phyloP scores from a whole-genome alignment of 176 grass and related monocot species.

The Oryza glaberrima region DNA sequence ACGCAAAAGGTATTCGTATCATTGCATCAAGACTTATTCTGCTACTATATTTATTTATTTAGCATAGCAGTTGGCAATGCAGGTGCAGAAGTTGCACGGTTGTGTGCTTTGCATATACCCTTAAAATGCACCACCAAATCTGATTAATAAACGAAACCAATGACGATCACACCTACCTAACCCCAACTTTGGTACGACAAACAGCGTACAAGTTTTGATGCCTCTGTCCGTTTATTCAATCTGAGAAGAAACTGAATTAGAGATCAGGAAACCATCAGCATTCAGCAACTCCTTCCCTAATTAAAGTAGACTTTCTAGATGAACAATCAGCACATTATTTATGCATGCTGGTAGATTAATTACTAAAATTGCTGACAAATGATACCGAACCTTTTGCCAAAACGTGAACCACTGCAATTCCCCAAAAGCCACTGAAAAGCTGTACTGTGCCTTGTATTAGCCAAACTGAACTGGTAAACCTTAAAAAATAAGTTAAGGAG shows the following conservation, averaged over 20 bases:
- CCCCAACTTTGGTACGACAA: neutral
- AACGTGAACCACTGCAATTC: neutral
- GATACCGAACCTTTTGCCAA: neutral
- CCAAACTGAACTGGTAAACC: neutral
- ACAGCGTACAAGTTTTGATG: neutral
- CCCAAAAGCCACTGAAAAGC: neutral
- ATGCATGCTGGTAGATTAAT: neutral
- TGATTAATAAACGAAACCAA: constrained; percentile 12
- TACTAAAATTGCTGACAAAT: neutral
- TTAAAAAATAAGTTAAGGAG: neutral
- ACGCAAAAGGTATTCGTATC: too few relatives aligned
- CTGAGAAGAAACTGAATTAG: neutral
- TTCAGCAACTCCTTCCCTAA: neutral
- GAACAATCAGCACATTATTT: neutral
- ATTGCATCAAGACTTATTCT: too few relatives aligned
- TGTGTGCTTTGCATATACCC: neutral
- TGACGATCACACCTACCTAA: constrained; percentile 11
- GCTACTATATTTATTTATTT: neutral
- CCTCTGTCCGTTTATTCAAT: neutral
- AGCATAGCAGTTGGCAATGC: neutral
- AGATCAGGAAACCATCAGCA: neutral
- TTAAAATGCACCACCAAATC: neutral
- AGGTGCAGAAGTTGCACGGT: neutral
- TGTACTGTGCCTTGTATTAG: neutral
- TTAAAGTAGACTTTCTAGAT: neutral